Conservation (phyloP, 352 stramenopile genomes). For the Phytophthora aleatoria region DNA sequence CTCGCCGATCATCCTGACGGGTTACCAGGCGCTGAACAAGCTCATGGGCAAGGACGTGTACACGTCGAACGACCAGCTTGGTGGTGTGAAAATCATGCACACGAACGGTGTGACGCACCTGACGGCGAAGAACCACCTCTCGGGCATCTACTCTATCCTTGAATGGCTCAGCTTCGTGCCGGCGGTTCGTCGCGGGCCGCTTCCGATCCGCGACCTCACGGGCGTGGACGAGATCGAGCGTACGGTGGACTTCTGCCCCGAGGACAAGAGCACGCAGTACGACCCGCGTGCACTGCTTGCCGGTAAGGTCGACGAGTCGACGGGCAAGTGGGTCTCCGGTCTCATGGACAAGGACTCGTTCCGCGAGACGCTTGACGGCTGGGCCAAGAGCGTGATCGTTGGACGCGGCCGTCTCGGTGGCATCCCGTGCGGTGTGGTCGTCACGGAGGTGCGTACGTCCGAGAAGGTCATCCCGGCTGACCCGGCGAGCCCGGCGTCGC, state of each 20-base stretch:
- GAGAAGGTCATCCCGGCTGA: constrained; percentile 98
- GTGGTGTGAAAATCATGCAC: constrained; percentile 99
- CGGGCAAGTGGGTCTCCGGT: constrained; percentile 88
- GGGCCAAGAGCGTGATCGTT: constrained; percentile 99
- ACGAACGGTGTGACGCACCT: constrained; percentile 99
- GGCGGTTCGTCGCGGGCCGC: constrained; percentile 77
- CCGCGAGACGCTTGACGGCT: constrained; percentile 97
- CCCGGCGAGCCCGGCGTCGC: constrained; percentile 95
- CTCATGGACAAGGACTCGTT: constrained; percentile 99
- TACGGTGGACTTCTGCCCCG: constrained; percentile 90
- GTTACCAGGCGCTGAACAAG: constrained; percentile 99
- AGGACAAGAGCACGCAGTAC: constrained; percentile 94
- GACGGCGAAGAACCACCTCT: constrained; percentile 96
- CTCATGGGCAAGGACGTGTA: constrained; percentile 99
- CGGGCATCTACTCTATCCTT: constrained; percentile 94
- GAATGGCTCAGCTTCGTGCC: constrained; percentile 99
- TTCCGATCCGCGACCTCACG: constrained; percentile 87
- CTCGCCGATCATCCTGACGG: constrained; percentile 99
- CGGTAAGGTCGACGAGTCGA: constrained; percentile 75
- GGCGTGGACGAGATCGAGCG: constrained; percentile 88
- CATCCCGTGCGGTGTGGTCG: constrained; percentile 98
- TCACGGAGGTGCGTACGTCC: constrained; percentile 98
- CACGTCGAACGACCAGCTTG: constrained; percentile 99
- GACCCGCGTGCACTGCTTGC: constrained; percentile 95
- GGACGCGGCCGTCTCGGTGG: constrained; percentile 97